These are phyloP conservation scores for Colletotrichum sp. DNA, from an alignment of 2,329 filamentous ascomycete genomes.

Conservation along the genomic window DNA sequence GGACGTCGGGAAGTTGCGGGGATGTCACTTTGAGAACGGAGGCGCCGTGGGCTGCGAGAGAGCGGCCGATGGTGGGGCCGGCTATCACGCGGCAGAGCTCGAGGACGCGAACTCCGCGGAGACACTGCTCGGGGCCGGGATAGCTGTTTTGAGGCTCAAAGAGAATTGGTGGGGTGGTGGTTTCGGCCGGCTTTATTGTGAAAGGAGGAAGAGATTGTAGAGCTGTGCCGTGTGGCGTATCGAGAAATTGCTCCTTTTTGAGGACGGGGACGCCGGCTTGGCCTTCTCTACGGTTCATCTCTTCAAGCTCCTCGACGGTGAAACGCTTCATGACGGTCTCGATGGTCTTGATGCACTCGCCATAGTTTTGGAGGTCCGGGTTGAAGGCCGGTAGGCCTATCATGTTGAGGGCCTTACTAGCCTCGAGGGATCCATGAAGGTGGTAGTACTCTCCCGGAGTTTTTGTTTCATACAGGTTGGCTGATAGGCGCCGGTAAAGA, in stretches of 20 bases:
- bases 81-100: conserved; percentile 74
- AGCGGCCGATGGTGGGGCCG: conserved; percentile 69
- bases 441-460: conserved; percentile 67
- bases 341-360: conserved; percentile 58
- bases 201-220: conserved; percentile 40
- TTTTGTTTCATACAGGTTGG: conserved; percentile 69
- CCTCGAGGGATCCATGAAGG: conserved; percentile 71
- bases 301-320: conserved; percentile 55
- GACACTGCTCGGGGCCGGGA: conserved; percentile 32
- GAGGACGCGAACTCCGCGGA: conserved; percentile 68
- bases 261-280: conserved; percentile 62
- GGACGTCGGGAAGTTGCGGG: conserved; percentile 63
- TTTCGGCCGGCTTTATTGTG: conserved; percentile 49
- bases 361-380: conserved; percentile 61
- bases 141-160: conserved; percentile 24
- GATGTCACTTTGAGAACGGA: conserved; percentile 70
- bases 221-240: conserved; percentile 51
- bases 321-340: conserved; percentile 57
- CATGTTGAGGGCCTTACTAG: conserved; percentile 67
- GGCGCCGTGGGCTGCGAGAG: conserved; percentile 72
- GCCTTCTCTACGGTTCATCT: conserved; percentile 50
- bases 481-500: conserved; percentile 68
- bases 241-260: conserved; percentile 58
- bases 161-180: conserved; percentile 46
- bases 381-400: conserved; percentile 64